Evolutionary conservation across 257 asterid genomes (phyloP), one percentile per base, ranked within the genome.

Genomic region (Echium plantagineum): DNA sequence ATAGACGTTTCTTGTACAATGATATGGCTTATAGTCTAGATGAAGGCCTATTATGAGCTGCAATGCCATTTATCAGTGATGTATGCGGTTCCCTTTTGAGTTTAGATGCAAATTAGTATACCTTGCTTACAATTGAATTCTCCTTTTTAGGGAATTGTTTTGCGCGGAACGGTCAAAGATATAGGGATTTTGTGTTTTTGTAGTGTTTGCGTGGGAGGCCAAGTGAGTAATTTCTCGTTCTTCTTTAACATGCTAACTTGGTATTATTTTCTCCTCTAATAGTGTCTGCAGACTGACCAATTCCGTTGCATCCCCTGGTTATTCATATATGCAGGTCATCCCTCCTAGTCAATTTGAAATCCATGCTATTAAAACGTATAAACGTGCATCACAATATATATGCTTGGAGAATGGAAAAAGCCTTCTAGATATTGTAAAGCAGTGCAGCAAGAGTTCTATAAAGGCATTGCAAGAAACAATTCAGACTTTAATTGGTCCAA

Each of bases 271-370:
- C 21, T 10, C 24, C 61, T 57, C 18, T 38, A 30, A 63, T 49
- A 56, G 22, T 64, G 55, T 24, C 9, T 53, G 18, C 59, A 52
- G 24, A 47, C 63, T 54, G 53, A 58, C 51, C 67, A 46, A 58
- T 21, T 59, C 63, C 64, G 63, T 54, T 61, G 49, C 58, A 30
- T 32, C 60, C 18, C 59, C 35, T 21, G 71, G 38, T 31, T 59
- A 35, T 21, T 74, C 30, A 17, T 58, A 32, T 61, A 70, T 65
- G 21, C 67, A 89, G 98, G 89, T 86, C 63, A 78, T 93, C 52
- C 94, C 98, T 31, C 95, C 98, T 63, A 84, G 94, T 73, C 81
- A 89, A 64, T 93, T 93, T 84, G 98, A 93, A 81, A 86, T 89
- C 58, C 98, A 93, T 73, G 98, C 98, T 9, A 80, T 94, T 75